These are phyloP conservation scores for Fusarium agapanthi DNA, from an alignment of 2,329 filamentous ascomycete genomes.

Conservation along the genomic window DNA sequence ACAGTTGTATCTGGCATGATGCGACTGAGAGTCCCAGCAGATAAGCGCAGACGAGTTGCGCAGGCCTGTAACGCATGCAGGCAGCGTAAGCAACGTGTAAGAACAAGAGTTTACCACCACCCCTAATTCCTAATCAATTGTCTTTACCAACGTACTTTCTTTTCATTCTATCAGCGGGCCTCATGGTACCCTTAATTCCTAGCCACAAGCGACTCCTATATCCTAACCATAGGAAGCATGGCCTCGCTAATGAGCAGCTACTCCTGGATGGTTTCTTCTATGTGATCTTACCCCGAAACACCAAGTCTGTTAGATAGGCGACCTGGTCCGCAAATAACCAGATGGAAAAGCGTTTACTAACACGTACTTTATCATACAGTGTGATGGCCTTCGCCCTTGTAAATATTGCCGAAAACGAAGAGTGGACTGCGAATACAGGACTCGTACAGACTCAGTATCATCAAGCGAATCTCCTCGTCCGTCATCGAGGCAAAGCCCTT, in stretches of 20 bases:
- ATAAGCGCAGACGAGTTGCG: slow-evolving; percentile 69
- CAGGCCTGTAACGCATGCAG: slow-evolving; percentile 73
- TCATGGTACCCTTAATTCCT: not conserved
- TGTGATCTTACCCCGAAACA: not conserved
- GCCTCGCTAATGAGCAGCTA: not conserved
- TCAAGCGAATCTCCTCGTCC: not conserved
- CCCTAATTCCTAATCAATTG: not conserved
- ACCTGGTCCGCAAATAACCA: not conserved
- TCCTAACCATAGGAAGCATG: not conserved
- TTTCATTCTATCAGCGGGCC: not conserved
- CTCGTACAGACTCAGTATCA: not conserved
- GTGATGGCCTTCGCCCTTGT: slow-evolving; percentile 67
- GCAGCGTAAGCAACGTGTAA: slow-evolving; percentile 73
- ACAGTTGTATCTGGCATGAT: slow-evolving; percentile 51
- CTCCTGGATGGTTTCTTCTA: not conserved
- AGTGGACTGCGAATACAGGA: slow-evolving; percentile 13
- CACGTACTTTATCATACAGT: slow-evolving; percentile 50
- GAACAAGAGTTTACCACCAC: slow-evolving; percentile 23
- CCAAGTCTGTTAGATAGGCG: not conserved
- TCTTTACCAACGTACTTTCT: not conserved
- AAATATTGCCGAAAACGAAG: slow-evolving; percentile 61
- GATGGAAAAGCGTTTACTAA: not conserved
- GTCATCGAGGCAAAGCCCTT: not conserved
- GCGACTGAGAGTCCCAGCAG: slow-evolving; percentile 63
- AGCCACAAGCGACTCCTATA: not conserved